A percentile compares a stretch with the other conserved stretches of the same genome.
phyloP scores from a whole-genome alignment of 495 filamentous ascomycete genomes.

The Xylaria grammica region DNA sequence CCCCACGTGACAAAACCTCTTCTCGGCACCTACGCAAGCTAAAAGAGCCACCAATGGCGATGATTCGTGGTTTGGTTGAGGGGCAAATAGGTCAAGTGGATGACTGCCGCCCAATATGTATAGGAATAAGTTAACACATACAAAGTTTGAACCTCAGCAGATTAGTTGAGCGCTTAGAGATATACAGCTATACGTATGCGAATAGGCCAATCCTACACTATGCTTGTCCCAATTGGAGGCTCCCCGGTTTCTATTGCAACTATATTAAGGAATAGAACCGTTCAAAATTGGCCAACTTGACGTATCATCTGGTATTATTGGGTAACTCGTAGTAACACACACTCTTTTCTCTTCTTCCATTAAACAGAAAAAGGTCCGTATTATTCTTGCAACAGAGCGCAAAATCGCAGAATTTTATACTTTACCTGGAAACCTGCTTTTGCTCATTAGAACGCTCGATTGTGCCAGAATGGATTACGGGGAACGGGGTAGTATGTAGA shows the following conservation, averaged over 20 bases:
- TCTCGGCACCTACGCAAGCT: not conserved
- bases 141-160: not conserved
- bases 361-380: no score
- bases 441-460: no score
- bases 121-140: not conserved
- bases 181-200: not conserved
- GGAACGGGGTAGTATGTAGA: no score
- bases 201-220: not conserved
- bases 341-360: no score
- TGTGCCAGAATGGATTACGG: no score
- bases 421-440: no score
- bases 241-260: not conserved
- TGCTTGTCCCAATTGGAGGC: not conserved
- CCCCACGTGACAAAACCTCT: not conserved
- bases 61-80: slow-evolving; percentile 25
- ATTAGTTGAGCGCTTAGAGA: not conserved
- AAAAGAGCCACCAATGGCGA: not conserved
- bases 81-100: slow-evolving; percentile 34
- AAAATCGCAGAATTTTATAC: no score
- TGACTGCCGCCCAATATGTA: slow-evolving; percentile 30
- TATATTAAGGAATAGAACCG: not conserved
- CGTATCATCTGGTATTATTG: no score
- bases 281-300: no score
- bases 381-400: no score
- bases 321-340: no score